A percentile compares a stretch with the other conserved stretches of the same genome.
Conservation (phyloP, 345 rosid species). For the Arabidopsis arenosa region DNA sequence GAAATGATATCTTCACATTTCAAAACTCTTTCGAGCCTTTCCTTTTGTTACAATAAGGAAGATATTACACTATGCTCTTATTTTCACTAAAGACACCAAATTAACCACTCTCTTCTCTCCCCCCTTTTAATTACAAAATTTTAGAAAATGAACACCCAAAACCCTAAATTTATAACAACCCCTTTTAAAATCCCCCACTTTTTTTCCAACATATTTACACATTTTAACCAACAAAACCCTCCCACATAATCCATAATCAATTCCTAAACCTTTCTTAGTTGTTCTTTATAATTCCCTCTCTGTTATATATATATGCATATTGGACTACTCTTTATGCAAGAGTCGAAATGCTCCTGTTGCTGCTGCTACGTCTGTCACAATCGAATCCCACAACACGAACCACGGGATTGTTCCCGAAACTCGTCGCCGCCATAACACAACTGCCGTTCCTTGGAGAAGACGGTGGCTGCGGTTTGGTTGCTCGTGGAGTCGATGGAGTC, state of each 20-base stretch:
- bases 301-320: conserved; percentile 37
- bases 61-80: conserved; percentile 36
- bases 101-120: conserved; percentile 12
- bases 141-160: conserved; percentile 36
- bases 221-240: conserved; percentile 17
- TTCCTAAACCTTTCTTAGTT: conserved; percentile 27
- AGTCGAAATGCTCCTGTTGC: conserved; percentile 60
- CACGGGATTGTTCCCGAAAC: conserved; percentile 76
- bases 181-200: not conserved
- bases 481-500: conserved; percentile 24
- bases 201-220: conserved; percentile 36
- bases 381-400: conserved; percentile 93
- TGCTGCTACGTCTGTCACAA: conserved; percentile 61
- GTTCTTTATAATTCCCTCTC: not conserved
- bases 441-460: conserved; percentile 65
- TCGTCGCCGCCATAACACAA: conserved; percentile 50
- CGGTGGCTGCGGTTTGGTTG: conserved; percentile 50
- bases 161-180: conserved; percentile 25
- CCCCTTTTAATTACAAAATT: conserved; percentile 27
- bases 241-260: conserved; percentile 3
- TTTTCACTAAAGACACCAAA: conserved; percentile 27
- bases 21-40: conserved; percentile 39
- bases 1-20: conserved; percentile 45
- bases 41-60: conserved; percentile 37
- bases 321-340: conserved; percentile 53